phyloP scores from a whole-genome alignment of 345 rosid species.

The Lumnitzera racemosa region DNA sequence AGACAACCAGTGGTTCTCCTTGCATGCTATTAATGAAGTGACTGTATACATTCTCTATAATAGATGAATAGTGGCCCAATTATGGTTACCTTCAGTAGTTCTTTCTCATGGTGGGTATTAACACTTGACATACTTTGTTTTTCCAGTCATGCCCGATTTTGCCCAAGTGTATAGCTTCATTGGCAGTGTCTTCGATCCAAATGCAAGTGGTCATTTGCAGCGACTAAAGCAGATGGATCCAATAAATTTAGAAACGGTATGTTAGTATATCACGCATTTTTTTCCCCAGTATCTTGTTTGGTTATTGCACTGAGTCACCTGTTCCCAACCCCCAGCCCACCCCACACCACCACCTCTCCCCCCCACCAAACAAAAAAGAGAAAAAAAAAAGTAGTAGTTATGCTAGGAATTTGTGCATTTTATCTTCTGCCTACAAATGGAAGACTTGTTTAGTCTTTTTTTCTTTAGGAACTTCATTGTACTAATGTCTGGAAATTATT shows the following conservation, averaged over 20 bases:
- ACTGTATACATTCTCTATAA: no score
- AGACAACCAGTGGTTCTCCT: background rate
- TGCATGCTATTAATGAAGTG: background rate
- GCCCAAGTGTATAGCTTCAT: conserved; percentile 86
- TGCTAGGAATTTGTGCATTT: no score
- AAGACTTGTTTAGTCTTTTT: background rate
- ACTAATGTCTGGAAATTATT: no score
- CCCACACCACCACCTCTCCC: no score
- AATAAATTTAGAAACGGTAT: conserved; percentile 70
- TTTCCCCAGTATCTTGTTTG: no score
- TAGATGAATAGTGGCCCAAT: background rate
- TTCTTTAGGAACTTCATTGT: background rate
- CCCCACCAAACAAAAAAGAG: no score
- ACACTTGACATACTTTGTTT: background rate
- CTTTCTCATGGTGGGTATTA: background rate
- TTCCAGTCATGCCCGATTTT: conserved; percentile 82
- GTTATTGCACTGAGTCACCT: no score
- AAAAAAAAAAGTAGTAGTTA: no score
- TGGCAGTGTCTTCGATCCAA: conserved; percentile 84
- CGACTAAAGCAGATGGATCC: conserved; percentile 88
- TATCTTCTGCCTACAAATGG: no score
- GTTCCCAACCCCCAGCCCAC: no score
- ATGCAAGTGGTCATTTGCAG: conserved; percentile 52
- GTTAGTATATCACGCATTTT: background rate
- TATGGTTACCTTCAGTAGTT: background rate